phyloP scores from a whole-genome alignment of 306 rosid genomes.

The Ormosia semicastrata region DNA sequence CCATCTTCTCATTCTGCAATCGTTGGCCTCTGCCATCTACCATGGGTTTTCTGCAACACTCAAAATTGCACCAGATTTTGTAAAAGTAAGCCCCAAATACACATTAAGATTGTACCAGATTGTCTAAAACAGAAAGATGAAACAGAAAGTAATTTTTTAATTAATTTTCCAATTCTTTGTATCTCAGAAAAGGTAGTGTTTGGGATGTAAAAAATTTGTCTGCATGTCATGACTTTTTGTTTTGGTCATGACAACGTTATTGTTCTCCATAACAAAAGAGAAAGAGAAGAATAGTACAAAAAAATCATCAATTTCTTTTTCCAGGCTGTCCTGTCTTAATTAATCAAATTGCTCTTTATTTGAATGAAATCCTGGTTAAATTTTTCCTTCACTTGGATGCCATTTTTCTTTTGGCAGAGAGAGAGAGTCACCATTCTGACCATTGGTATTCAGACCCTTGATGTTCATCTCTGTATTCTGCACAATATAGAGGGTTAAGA shows the following conservation, averaged over 20 bases:
- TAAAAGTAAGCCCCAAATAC: constrained; percentile 21
- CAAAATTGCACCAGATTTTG: constrained; percentile 31
- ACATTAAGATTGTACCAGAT: constrained; percentile 8
- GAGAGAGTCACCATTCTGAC: not conserved
- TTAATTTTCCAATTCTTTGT: constrained; percentile 36
- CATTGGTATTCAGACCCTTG: not conserved
- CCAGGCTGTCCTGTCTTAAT: not conserved
- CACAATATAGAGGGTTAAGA: not conserved
- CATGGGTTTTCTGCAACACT: constrained; percentile 2
- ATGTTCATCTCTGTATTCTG: not conserved
- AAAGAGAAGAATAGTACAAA: not conserved
- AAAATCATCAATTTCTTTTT: not conserved
- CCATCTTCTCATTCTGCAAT: constrained; percentile 20
- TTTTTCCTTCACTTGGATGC: not conserved
- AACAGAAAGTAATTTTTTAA: not conserved
- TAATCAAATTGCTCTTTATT: constrained; percentile 3
- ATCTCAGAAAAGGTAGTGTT: constrained; percentile 23
- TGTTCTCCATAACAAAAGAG: constrained; percentile 18
- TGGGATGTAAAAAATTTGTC: constrained; percentile 35
- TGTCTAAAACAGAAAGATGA: constrained; percentile 28
- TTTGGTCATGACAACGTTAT: constrained; percentile 19
- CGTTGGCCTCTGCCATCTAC: constrained; percentile 19
- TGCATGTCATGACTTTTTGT: constrained; percentile 17
- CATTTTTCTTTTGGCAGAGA: not conserved
- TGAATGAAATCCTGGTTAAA: not conserved